Evolutionary conservation across 176 grass and related monocot species (phyloP).

Genomic region (Triticum dicoccoides): DNA sequence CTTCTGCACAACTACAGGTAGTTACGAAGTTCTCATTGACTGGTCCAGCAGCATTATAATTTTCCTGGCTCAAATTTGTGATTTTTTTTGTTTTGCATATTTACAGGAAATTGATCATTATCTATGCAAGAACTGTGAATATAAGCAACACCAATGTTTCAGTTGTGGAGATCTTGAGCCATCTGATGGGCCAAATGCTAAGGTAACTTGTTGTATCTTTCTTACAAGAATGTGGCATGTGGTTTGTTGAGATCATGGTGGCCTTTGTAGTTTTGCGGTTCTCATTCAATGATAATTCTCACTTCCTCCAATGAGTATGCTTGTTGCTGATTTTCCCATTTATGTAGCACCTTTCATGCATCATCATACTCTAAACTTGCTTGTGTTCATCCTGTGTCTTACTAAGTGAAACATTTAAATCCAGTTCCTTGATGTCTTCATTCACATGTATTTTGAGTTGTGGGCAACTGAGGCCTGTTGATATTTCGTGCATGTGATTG

Average conservation of each 20-base stretch:
- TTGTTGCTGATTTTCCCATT: neutral
- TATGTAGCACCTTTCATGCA: constrained; percentile 1
- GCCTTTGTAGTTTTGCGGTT: neutral
- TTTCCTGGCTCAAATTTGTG: constrained; percentile 2
- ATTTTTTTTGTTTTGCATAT: neutral
- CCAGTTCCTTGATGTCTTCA: neutral
- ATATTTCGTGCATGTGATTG: constrained; percentile 7
- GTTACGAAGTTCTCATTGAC: neutral
- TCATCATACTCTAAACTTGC: neutral
- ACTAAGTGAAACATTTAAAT: constrained; percentile 1
- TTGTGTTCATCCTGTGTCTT: neutral
- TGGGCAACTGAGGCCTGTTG: neutral
- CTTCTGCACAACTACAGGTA: constrained; percentile 54
- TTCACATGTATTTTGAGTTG: constrained; percentile 9
- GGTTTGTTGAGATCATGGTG: neutral
- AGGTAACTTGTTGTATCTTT: constrained; percentile 44
- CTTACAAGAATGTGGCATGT: neutral
- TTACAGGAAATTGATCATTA: constrained; percentile 53
- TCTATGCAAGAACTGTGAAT: constrained; percentile 67
- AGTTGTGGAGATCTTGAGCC: constrained; percentile 59
- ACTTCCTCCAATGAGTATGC: neutral
- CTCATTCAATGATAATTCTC: neutral
- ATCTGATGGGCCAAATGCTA: constrained; percentile 59
- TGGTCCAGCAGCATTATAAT: constrained; percentile 7
- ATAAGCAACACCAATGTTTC: constrained; percentile 80